Evolutionary conservation across 495 filamentous ascomycete species (phyloP), one percentile per base, ranked within the genome.

Genomic region (Tetracladium marchalianum): DNA sequence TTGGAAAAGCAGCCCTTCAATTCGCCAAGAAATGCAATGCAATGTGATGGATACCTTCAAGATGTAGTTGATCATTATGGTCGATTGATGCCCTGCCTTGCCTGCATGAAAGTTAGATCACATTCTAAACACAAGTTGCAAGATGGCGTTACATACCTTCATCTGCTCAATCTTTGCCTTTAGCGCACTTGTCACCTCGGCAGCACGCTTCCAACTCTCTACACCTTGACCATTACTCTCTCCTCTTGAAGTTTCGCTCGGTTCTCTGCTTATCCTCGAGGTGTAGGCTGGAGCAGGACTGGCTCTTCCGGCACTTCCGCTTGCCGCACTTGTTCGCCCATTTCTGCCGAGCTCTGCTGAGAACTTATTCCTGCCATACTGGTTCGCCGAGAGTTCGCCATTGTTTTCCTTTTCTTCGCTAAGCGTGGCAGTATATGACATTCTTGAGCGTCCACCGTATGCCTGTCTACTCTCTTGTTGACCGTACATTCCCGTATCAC

Each of bases 181-280:
- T 57, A 99, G 66, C 64, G 92, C 88, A 63, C 85, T 96, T 35
- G 93, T 99, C 10, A 99, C 93, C 69, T 99, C 93, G n/a, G 92
- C 92, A 24, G 93, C 93, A 54, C 93, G 70, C 70, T 90, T 93
- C 89, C 92, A 99, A 61, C 87, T 96, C 66, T 96, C 92, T 38
- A 87, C 83, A 11, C 80, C 82, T 37, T 80, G 76, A 8, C 58
- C 58, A 38, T 59, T 54, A 36, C 55, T 61, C 15, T 66, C 65
- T 39, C 60, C 57, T 41, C 55, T 61, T 15, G 56, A 47, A 68
- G 11, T 66, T 41, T 49, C 52, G 16, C 50, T 50, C 8, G 54
- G 11, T 18, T 60, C 45, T 53, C 60, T 53, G 35, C 47, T 52
- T 10, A 35, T 46, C 13, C 51, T 37, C 40, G 44, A n/a, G n/a